Evolutionary conservation across 257 asterid species (phyloP).

Genomic region (Solanum tacnaense): DNA sequence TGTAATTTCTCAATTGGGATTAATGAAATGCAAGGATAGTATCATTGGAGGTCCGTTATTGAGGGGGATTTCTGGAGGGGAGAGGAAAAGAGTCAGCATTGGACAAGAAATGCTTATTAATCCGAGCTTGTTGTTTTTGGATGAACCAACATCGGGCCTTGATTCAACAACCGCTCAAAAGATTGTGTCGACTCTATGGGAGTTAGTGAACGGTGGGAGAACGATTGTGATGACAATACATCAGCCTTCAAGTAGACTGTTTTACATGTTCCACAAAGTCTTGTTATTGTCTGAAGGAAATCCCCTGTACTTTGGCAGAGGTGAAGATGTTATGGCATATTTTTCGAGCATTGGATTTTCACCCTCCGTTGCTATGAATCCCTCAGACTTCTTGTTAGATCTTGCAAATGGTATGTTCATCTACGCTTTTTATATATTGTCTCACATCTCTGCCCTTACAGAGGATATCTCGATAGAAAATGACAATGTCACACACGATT

Average conservation of each 20-base stretch:
- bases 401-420: constrained; percentile 60
- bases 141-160: constrained; percentile 81
- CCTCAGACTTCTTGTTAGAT: constrained; percentile 74
- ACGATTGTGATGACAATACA: constrained; percentile 74
- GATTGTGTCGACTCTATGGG: constrained; percentile 56
- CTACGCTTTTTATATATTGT: background rate
- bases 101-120: constrained; percentile 85
- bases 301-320: constrained; percentile 57
- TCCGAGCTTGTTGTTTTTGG: constrained; percentile 60
- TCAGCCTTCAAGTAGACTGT: constrained; percentile 77
- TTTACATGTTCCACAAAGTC: constrained; percentile 69
- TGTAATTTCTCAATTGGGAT: constrained; percentile 48
- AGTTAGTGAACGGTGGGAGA: constrained; percentile 51
- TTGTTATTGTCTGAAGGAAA: constrained; percentile 60
- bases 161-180: constrained; percentile 77
- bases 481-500: background rate
- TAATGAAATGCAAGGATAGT: constrained; percentile 39
- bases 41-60: constrained; percentile 31
- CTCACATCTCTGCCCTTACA: background rate
- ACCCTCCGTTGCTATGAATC: constrained; percentile 65
- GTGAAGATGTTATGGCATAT: constrained; percentile 37
- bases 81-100: constrained; percentile 69
- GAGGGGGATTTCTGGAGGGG: constrained; percentile 80
- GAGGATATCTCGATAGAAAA: too few species aligned
- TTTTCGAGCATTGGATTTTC: constrained; percentile 43